Percentiles rank a stretch among this genome's conserved stretches.
phyloP scores from a whole-genome alignment of 140 eudicot genomes.

The Oenanthe javanica region DNA sequence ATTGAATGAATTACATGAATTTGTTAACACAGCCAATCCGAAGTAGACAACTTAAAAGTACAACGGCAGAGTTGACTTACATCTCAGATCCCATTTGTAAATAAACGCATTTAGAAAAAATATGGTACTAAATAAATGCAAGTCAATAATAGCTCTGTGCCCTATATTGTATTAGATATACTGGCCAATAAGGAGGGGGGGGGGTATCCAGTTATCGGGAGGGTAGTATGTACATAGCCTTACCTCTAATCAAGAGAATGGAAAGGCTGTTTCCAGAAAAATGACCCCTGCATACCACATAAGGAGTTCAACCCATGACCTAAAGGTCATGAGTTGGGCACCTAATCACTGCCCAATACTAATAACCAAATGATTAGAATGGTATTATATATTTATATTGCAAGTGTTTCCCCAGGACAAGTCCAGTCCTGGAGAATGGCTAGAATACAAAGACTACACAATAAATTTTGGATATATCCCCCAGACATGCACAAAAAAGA shows the following conservation, averaged over 20 bases:
- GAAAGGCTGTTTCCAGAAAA: too few species aligned
- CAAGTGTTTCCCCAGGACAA: neutral
- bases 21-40: slow-evolving; percentile 6
- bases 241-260: too few species aligned
- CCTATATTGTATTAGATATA: neutral
- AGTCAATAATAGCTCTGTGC: neutral
- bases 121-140: neutral
- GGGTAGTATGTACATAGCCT: too few species aligned
- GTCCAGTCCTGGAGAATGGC: neutral
- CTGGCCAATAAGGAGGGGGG: too few species aligned
- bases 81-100: neutral
- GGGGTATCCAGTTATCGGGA: too few species aligned
- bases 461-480: neutral
- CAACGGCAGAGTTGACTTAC: neutral
- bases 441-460: neutral
- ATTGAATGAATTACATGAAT: slow-evolving; percentile 2
- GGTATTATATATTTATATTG: too few species aligned
- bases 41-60: neutral
- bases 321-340: too few species aligned
- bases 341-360: neutral
- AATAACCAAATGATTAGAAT: neutral
- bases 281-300: too few species aligned
- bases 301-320: too few species aligned
- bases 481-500: neutral
- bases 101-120: neutral